Conservation (phyloP, 73 alveolate genomes). For the Symbiodinium natans region DNA sequence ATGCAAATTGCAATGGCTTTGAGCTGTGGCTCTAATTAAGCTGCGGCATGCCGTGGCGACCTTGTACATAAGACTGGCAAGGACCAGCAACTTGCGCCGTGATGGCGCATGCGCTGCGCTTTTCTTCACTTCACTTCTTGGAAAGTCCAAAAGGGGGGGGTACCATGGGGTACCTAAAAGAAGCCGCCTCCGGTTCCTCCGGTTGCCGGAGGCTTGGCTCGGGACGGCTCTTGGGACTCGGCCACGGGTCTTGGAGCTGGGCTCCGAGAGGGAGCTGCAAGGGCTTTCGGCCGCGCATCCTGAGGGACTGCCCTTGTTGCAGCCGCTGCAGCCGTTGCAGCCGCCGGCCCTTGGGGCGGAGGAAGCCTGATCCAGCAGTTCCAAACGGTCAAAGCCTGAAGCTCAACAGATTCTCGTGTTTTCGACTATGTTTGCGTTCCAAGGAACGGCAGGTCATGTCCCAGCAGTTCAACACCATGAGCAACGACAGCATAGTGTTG, state of each 20-base stretch:
- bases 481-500: constrained; percentile 83
- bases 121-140: background rate
- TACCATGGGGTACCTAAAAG: background rate
- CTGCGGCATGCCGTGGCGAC: no score
- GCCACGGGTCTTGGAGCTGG: background rate
- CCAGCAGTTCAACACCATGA: constrained; percentile 80
- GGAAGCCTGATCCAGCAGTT: background rate
- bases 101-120: no score
- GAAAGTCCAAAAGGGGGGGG: no score
- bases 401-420: no score
- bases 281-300: background rate
- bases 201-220: constrained; percentile 23
- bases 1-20: background rate
- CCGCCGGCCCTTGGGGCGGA: background rate
- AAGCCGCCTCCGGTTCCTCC: constrained; percentile 18
- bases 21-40: no score
- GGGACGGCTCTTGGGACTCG: background rate
- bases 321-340: background rate
- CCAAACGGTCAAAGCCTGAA: background rate
- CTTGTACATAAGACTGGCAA: background rate
- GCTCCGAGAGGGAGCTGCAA: background rate
- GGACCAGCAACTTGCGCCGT: background rate
- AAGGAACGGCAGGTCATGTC: constrained; percentile 36
- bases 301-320: no score
- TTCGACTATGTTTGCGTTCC: background rate